These are phyloP conservation scores for Penicillium samsonianum DNA, from an alignment of 495 filamentous ascomycete genomes.

Conservation along the genomic window DNA sequence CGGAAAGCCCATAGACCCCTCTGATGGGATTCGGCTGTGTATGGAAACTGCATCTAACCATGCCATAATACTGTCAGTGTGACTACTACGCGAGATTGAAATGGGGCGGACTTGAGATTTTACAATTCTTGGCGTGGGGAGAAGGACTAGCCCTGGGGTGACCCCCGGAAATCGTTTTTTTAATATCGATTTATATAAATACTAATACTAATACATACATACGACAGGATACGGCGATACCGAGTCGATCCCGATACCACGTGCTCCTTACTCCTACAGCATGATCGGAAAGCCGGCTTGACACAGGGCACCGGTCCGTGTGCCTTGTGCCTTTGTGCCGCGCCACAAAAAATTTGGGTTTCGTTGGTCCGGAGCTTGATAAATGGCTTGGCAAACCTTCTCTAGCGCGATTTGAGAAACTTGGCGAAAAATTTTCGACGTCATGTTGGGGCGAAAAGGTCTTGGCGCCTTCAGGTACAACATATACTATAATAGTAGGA, in stretches of 20 bases:
- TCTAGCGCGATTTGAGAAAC: conserved; percentile 2
- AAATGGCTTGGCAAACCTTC: not conserved
- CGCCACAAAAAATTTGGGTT: not conserved
- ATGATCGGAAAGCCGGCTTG: conserved; percentile 6
- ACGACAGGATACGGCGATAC: not conserved
- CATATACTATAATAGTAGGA: not conserved
- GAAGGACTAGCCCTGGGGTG: not conserved
- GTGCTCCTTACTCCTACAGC: not conserved
- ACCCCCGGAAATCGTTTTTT: not conserved
- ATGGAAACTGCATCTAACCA: not conserved
- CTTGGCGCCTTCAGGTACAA: conserved; percentile 10
- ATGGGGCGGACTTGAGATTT: not conserved
- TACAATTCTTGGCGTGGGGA: conserved; percentile 1
- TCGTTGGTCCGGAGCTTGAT: conserved; percentile 1
- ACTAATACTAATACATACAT: not conserved
- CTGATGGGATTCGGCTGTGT: not conserved
- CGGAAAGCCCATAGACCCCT: not conserved
- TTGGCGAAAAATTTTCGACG: conserved; percentile 16
- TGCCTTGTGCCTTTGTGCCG: conserved; percentile 4
- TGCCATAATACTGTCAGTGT: not conserved
- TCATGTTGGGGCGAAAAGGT: conserved; percentile 13
- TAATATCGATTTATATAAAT: too few relatives aligned
- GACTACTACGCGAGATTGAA: conserved; percentile 3
- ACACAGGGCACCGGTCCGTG: conserved; percentile 7
- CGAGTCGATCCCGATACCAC: not conserved